Evolutionary conservation across 306 rosid genomes (phyloP), one percentile per base, ranked within the genome.

Genomic region (Luffa acutangula): DNA sequence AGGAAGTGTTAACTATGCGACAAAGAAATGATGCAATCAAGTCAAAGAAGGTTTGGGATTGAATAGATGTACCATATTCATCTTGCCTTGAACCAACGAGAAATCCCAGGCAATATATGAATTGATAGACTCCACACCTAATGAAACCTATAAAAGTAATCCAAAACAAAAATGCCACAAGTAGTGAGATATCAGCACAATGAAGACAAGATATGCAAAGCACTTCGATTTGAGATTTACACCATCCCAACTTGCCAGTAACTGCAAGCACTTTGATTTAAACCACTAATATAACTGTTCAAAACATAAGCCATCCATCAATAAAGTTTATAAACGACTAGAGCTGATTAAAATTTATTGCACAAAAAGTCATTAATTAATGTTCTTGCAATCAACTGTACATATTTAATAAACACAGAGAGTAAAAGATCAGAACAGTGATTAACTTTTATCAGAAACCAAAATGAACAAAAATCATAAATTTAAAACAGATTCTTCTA

Each of bases 71-170:
- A 95, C 99, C 99, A 93, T 75, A 81, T 84, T 88, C 59, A 95
- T 90, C 91, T 86, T 95, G 85, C 99, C 91, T 83, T 95, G 99
- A 65, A 91, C 87, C 81, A 95, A 75, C 6, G 96, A 88, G 88
- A 95, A 95, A 81, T 95, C 99, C 99, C 99, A 95, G 9, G 99
- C 99, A 83, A 95, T 92, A 72, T 92, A 95, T 0, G 99, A 95
- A 86, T 95, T 95, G 67, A 89, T 74, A 0, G 91, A 57, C 75
- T 95, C 99, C 89, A 95, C 97, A 7, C 91, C 65, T 80, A 95
- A 87, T 45, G 85, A 84, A 84, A 95, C 92, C 99, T 95, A 84
- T 36, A 51, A 79, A 81, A 34, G 63, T 48, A 75, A 46, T 37
- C 63, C 41, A 53, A 77, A 41, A 75, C 80, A 43, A 80, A 63